Base-by-base conservation (phyloP, 306 rosid genomes). In the Quercus berberidifolia region DNA sequence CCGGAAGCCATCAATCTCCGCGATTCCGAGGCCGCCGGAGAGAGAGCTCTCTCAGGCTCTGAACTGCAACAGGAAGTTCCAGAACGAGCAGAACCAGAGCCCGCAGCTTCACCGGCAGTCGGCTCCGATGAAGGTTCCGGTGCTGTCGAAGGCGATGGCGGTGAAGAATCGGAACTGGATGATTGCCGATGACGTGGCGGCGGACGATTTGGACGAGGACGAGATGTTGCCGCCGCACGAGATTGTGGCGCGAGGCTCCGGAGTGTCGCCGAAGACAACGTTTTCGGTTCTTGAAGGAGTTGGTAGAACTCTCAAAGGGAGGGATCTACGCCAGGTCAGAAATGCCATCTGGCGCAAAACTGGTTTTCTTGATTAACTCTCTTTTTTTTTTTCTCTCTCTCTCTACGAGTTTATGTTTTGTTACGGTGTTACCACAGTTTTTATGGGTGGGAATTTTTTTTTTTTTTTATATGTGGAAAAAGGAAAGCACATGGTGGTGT, bases 311-410 rank as follows among this genome's bases (percentile, higher is more conserved):
- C 96, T 92, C 10, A 94, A 94, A 73, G 98, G 97, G 78, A 85
- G 97, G 79, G 97, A 94, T 85, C 91, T 94, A n/a, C 89, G 96
- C 19, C 97, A 85, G 90, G 96, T 92, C 28, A 85, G 97, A 69
- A 90, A 94, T 35, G 98, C 97, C 2, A 86, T 94, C 72, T 87
- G 93, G 94, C 91, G 92, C 67, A 81, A 83, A 83, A 94, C 96
- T 49, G 98, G 96, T 52, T 94, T 94, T 88, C 92, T 94, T 21
- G 94, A 94, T 79, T 92, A 77, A 88, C 51, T 4, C 21, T 1
- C 31, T 15, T 13, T 6, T 1, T 13, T 4, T 19, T 5, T 2
- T 1, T 35, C 41, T 38, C 38, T 4, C 13, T 1, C 31, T 14
- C 2, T 15, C 4, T 7, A 23, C 2, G 65, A 59, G 18, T 8